Conservation (phyloP, 108 stramenopile genomes). For the Phaeodactylum tricornutum region DNA sequence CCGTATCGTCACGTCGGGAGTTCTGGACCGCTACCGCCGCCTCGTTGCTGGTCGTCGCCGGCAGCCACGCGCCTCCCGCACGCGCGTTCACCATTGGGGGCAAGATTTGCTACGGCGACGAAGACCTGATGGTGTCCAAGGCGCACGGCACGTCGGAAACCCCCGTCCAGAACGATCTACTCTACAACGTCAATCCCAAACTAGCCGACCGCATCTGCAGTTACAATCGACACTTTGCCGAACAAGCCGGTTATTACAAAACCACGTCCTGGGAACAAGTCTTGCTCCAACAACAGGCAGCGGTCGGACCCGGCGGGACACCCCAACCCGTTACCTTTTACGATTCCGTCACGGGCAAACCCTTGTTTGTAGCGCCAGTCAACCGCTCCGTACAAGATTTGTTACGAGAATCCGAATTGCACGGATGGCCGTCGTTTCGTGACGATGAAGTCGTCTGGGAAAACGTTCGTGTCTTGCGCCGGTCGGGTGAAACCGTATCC, state of each 20-base stretch:
- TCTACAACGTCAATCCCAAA: slow-evolving; percentile 39
- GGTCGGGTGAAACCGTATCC: slow-evolving; percentile 66
- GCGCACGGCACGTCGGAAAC: slow-evolving; percentile 51
- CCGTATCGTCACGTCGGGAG: too few species aligned
- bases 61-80: too few species aligned
- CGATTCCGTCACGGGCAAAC: slow-evolving; percentile 84
- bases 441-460: slow-evolving; percentile 84
- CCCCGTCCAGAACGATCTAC: slow-evolving; percentile 54
- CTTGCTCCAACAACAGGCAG: slow-evolving; percentile 8
- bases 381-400: slow-evolving; percentile 69
- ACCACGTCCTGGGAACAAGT: slow-evolving; percentile 52
- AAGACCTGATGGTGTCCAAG: slow-evolving; percentile 50
- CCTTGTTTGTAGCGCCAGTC: slow-evolving; percentile 47
- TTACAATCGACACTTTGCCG: slow-evolving; percentile 84
- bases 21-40: too few species aligned
- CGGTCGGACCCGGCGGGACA: not conserved
- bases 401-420: slow-evolving; percentile 40
- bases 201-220: slow-evolving; percentile 65
- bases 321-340: slow-evolving; percentile 61
- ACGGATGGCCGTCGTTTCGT: slow-evolving; percentile 83
- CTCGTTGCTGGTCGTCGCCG: too few species aligned
- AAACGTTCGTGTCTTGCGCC: slow-evolving; percentile 61
- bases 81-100: not conserved
- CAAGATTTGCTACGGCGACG: slow-evolving; percentile 22
- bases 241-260: slow-evolving; percentile 70